These are phyloP conservation scores for Fraxinus velutina DNA, from an alignment of 305 asterid species.

Conservation along the genomic window DNA sequence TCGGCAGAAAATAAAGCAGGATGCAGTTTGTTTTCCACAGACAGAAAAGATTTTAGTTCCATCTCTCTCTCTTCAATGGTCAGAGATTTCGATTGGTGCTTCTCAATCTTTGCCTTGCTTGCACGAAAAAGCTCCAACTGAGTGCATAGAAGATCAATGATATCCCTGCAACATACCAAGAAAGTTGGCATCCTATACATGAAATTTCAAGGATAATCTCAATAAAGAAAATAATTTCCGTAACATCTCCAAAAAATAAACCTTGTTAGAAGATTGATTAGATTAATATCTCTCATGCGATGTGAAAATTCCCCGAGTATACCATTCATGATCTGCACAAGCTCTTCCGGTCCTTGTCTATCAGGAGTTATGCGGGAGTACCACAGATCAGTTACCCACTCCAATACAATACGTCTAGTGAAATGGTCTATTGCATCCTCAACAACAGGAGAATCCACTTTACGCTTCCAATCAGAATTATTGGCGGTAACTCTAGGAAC, in stretches of 20 bases:
- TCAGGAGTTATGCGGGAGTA: constrained; percentile 91
- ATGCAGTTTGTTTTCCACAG: constrained; percentile 82
- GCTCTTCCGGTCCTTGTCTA: constrained; percentile 92
- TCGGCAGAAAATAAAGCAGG: constrained; percentile 92
- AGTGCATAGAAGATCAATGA: constrained; percentile 52
- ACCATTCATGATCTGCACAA: constrained; percentile 78
- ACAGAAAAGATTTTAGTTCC: constrained; percentile 63
- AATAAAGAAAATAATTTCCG: constrained; percentile 20
- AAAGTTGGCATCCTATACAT: constrained; percentile 24
- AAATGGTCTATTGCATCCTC: constrained; percentile 92
- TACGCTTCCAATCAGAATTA: constrained; percentile 76
- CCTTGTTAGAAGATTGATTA: constrained; percentile 92
- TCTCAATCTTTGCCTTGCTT: constrained; percentile 62
- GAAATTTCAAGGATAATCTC: constrained; percentile 17
- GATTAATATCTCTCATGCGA: constrained; percentile 77
- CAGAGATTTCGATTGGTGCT: constrained; percentile 42
- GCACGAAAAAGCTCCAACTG: constrained; percentile 86
- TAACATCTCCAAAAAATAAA: constrained; percentile 29
- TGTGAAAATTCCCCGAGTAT: constrained; percentile 79
- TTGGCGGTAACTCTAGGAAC: constrained; percentile 34
- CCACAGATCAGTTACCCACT: constrained; percentile 98
- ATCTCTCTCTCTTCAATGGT: constrained; percentile 74
- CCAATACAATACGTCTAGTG: constrained; percentile 81
- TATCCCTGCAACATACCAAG: constrained; percentile 63
- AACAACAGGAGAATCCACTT: constrained; percentile 87